phyloP scores from a whole-genome alignment of 176 grass and related monocot genomes.

The Eleusine coracana region DNA sequence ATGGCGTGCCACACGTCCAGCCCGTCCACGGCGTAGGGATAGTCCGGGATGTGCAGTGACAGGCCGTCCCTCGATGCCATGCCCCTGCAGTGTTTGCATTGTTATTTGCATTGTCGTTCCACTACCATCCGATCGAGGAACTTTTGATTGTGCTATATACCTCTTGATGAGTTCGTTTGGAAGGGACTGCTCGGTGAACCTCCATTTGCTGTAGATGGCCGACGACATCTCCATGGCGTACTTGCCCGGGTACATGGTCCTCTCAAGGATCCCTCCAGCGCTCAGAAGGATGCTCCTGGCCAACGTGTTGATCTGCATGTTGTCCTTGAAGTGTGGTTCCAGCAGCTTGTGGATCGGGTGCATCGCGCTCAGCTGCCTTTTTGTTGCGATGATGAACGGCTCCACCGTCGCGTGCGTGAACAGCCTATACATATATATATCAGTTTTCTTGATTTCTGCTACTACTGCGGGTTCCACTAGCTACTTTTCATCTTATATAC shows the following conservation, averaged over 20 bases:
- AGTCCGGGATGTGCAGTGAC: slow-evolving; percentile 65
- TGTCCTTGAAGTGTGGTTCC: slow-evolving; percentile 96
- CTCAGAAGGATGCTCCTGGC: slow-evolving; percentile 87
- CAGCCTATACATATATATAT: slow-evolving; percentile 57
- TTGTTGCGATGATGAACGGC: slow-evolving; percentile 89
- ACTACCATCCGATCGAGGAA: too few species aligned
- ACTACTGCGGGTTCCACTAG: too few species aligned
- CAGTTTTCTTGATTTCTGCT: too few species aligned
- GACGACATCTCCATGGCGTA: slow-evolving; percentile 84
- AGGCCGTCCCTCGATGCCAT: slow-evolving; percentile 58
- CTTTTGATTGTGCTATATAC: slow-evolving; percentile 1
- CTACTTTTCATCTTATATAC: too few species aligned
- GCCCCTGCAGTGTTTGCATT: slow-evolving; percentile 37
- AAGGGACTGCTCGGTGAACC: slow-evolving; percentile 78
- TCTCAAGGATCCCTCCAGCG: slow-evolving; percentile 71
- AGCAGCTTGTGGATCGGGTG: slow-evolving; percentile 91
- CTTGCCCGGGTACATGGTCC: slow-evolving; percentile 80
- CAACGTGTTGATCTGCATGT: slow-evolving; percentile 83
- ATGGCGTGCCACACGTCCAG: slow-evolving; percentile 88
- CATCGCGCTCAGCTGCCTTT: slow-evolving; percentile 84
- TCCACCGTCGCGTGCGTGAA: slow-evolving; percentile 86
- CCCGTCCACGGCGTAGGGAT: slow-evolving; percentile 82
- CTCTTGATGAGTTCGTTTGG: slow-evolving; percentile 80
- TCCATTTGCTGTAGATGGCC: slow-evolving; percentile 67
- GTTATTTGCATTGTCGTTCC: neutral